Evolutionary conservation across 768 basidiomycete species (phyloP).

Genomic region (Termitomyces sp.): DNA sequence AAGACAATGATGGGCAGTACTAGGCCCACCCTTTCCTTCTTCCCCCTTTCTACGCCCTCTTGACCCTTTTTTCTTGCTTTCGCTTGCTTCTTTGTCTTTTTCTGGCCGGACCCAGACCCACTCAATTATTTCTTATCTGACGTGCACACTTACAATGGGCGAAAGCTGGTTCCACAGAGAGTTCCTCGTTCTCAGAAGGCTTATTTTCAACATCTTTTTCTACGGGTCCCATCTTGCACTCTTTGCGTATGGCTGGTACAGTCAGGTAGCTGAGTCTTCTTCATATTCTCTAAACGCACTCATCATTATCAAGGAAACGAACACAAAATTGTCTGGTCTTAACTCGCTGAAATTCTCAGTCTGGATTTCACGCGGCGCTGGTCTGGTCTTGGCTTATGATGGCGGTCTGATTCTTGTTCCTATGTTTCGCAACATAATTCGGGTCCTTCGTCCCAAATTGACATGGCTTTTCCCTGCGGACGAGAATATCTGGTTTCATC

Average conservation of each 20-base stretch:
- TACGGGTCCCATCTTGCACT: constrained; percentile 70
- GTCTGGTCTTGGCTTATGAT: constrained; percentile 83
- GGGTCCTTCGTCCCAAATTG: constrained; percentile 73
- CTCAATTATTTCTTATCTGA: constrained; percentile 23
- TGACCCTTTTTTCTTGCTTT: constrained; percentile 19
- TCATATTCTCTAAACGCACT: background rate
- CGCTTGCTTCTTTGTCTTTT: constrained; percentile 15
- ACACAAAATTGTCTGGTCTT: constrained; percentile 61
- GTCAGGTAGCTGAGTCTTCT: constrained; percentile 46
- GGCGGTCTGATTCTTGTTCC: constrained; percentile 84
- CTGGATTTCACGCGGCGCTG: constrained; percentile 89
- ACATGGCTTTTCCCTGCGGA: constrained; percentile 87
- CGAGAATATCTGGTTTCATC: constrained; percentile 95
- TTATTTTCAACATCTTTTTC: constrained; percentile 72
- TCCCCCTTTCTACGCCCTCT: constrained; percentile 8
- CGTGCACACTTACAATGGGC: constrained; percentile 38
- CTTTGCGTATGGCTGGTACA: constrained; percentile 87
- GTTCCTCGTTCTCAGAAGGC: constrained; percentile 55
- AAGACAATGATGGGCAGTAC: constrained; percentile 7
- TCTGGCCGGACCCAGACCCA: constrained; percentile 54
- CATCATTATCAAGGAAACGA: constrained; percentile 39
- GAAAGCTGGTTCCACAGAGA: constrained; percentile 72
- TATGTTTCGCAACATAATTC: constrained; percentile 85
- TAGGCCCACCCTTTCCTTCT: constrained; percentile 7
- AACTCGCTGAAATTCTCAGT: constrained; percentile 81